These are phyloP conservation scores for Wickerhamiella galacta DNA, from an alignment of 805 yeast species.

Conservation along the genomic window DNA sequence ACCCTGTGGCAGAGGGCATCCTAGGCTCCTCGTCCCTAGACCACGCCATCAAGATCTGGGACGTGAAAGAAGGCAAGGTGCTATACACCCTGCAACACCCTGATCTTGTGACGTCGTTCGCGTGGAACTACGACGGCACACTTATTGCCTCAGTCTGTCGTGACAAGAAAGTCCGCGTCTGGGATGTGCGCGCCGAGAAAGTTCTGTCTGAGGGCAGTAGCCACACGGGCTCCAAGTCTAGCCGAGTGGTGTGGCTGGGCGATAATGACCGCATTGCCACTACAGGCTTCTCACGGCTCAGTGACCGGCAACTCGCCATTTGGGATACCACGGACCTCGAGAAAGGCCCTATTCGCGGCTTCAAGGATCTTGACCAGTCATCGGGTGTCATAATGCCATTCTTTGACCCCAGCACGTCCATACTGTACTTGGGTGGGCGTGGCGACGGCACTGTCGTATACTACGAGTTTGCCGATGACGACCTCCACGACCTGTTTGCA, in stretches of 20 bases:
- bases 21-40: constrained; percentile 85
- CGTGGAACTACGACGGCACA: constrained; percentile 81
- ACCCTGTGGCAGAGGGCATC: constrained; percentile 75
- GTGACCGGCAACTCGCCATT: constrained; percentile 88
- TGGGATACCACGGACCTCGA: constrained; percentile 71
- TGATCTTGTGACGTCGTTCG: constrained; percentile 83
- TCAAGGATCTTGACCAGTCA: constrained; percentile 69
- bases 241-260: constrained; percentile 84
- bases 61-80: constrained; percentile 57
- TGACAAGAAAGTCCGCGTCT: constrained; percentile 76
- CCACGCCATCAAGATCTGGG: constrained; percentile 84
- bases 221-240: constrained; percentile 82
- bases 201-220: constrained; percentile 72
- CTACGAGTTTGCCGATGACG: constrained; percentile 76
- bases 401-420: constrained; percentile 63
- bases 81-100: constrained; percentile 64
- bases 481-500: constrained; percentile 70
- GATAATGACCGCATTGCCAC: constrained; percentile 70
- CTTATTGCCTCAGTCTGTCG: constrained; percentile 76
- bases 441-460: constrained; percentile 97
- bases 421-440: constrained; percentile 84
- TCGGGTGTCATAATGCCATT: constrained; percentile 90
- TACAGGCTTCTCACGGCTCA: constrained; percentile 82
- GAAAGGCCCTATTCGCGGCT: constrained; percentile 80
- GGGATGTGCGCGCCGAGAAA: constrained; percentile 72